Evolutionary conservation across 2,329 filamentous ascomycete genomes (phyloP).

Genomic region (Botrytis elliptica): DNA sequence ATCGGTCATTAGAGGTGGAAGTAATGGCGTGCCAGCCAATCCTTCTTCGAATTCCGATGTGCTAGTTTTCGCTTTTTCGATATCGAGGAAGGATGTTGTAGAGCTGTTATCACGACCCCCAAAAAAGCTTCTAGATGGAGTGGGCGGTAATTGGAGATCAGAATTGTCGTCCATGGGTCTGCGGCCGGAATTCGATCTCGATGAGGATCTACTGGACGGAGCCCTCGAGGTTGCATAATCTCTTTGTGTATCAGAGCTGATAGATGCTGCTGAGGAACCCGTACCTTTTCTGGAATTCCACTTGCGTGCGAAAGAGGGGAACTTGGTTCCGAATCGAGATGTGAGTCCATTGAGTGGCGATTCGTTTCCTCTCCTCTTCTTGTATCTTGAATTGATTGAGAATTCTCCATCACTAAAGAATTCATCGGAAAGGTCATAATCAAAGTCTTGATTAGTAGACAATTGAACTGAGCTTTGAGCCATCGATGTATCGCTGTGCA

Average conservation of each 20-base stretch:
- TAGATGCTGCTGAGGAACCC: constrained; percentile 29
- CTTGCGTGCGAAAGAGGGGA: constrained; percentile 53
- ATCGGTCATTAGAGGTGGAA: constrained; percentile 74
- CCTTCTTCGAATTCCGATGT: constrained; percentile 55
- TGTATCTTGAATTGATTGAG: constrained; percentile 47
- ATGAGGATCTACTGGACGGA: constrained; percentile 75
- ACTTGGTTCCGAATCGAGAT: constrained; percentile 63
- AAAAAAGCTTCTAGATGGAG: constrained; percentile 62
- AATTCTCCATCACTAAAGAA: constrained; percentile 65
- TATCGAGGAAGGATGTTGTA: constrained; percentile 48
- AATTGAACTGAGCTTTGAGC: constrained; percentile 38
- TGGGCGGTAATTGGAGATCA: constrained; percentile 57
- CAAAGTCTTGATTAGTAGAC: constrained; percentile 50
- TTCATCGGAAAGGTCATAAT: constrained; percentile 62
- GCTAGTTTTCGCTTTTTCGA: constrained; percentile 51
- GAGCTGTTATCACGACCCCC: constrained; percentile 53
- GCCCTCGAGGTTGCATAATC: constrained; percentile 50
- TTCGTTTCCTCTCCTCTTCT: constrained; percentile 59
- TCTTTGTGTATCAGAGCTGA: constrained; percentile 30
- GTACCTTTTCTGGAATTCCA: constrained; percentile 50
- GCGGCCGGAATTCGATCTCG: constrained; percentile 63
- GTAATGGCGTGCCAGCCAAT: constrained; percentile 76
- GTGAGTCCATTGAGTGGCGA: constrained; percentile 62
- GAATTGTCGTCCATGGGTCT: constrained; percentile 44
- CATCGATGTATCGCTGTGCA: constrained; percentile 49